A percentile compares a stretch with the other conserved stretches of the same genome.
Conservation (phyloP, 75 land plant species). For the Pinus albicaulis region DNA sequence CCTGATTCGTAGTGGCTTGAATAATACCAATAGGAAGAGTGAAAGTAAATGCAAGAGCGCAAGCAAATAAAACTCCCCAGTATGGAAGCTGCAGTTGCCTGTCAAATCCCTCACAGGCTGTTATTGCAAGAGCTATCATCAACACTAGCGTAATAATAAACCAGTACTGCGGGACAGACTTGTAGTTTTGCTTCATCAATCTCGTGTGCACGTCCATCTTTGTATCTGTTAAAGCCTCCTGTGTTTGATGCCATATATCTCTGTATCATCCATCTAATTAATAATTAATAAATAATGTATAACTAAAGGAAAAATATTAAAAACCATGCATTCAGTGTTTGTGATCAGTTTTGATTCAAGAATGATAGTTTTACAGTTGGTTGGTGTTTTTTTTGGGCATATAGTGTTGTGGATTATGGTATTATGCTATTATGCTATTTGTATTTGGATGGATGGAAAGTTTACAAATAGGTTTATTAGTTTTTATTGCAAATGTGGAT, state of each 20-base stretch:
- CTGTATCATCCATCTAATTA: conserved; percentile 12
- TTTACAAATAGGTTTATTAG: too few species aligned
- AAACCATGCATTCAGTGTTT: too few species aligned
- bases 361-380: too few species aligned
- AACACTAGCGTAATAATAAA: conserved; percentile 17
- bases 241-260: conserved; percentile 41
- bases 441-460: too few species aligned
- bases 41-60: conserved; percentile 39
- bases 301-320: too few species aligned
- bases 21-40: conserved; percentile 69
- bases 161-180: conserved; percentile 62
- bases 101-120: conserved; percentile 38
- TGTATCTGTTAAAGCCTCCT: conserved; percentile 18
- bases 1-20: conserved; percentile 63
- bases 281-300: too few species aligned
- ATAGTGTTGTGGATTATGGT: too few species aligned
- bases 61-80: conserved; percentile 69
- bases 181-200: conserved; percentile 58
- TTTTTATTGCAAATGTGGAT: too few species aligned
- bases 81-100: conserved; percentile 55
- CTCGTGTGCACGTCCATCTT: conserved; percentile 48
- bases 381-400: too few species aligned
- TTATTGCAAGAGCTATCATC: conserved; percentile 18
- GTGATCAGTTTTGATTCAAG: too few species aligned
- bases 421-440: too few species aligned